Evolutionary conservation across 305 asterid genomes (phyloP).

Genomic region (Rubia tinctorum): DNA sequence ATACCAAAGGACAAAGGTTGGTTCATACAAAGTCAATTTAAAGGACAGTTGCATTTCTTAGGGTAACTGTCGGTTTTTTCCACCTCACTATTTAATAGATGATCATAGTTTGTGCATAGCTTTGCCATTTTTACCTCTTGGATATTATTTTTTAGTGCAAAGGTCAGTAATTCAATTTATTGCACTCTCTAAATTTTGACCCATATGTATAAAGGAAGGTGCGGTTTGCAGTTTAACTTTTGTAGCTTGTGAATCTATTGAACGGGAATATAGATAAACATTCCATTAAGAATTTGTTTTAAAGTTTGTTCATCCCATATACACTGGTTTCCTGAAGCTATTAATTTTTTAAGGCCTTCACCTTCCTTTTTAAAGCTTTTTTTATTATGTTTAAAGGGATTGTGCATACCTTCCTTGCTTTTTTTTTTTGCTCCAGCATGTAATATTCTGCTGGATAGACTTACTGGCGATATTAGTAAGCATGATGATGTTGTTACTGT

Average conservation of each 20-base stretch:
- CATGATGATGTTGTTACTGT: not conserved
- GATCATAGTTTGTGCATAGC: not conserved
- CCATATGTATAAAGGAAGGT: conserved; percentile 85
- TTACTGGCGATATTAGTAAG: not conserved
- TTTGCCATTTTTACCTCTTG: not conserved
- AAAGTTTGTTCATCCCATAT: not conserved
- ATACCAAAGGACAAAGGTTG: conserved; percentile 65
- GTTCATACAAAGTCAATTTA: conserved; percentile 62
- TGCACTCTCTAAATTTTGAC: conserved; percentile 15
- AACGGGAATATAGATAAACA: not conserved
- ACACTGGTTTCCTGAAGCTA: not conserved
- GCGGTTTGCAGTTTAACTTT: conserved; percentile 36
- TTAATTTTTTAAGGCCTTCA: not conserved
- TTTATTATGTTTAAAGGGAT: too few species aligned
- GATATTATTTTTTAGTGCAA: not conserved
- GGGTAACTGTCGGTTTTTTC: conserved; percentile 44
- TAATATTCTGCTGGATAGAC: not conserved
- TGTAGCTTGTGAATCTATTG: not conserved
- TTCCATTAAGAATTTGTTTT: not conserved
- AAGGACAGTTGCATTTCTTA: conserved; percentile 93
- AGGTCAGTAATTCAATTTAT: conserved; percentile 9
- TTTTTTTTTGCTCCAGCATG: not conserved
- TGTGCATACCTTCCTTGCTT: too few species aligned
- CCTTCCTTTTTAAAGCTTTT: not conserved
- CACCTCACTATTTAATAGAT: not conserved